phyloP scores from a whole-genome alignment of 2,329 filamentous ascomycete species.

The Verticillium dahliae region DNA sequence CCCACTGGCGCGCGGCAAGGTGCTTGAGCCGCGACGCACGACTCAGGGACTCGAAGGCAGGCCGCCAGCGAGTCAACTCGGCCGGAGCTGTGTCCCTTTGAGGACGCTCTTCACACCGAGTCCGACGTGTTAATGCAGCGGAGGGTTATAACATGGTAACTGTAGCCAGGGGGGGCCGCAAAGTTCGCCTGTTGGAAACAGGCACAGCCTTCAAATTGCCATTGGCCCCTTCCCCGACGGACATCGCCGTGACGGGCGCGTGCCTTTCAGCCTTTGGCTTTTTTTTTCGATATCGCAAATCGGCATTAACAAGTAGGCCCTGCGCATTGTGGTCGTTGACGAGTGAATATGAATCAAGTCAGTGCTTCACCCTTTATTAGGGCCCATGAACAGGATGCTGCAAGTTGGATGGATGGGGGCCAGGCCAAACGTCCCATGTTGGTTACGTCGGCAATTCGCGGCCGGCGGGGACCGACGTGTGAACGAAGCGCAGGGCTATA shows the following conservation, averaged over 20 bases:
- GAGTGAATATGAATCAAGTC: background rate
- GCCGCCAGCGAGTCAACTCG: background rate
- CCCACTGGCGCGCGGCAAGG: slow-evolving; percentile 1
- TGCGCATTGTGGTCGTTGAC: background rate
- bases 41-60: background rate
- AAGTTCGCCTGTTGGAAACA: background rate
- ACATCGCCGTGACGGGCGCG: background rate
- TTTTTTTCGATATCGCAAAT: background rate
- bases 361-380: background rate
- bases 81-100: background rate
- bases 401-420: background rate
- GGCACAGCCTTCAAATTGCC: background rate
- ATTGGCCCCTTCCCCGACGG: background rate
- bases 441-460: background rate
- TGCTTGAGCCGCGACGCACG: background rate
- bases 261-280: background rate
- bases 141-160: background rate
- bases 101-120: background rate
- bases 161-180: background rate
- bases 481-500: background rate
- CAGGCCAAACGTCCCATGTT: background rate
- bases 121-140: background rate
- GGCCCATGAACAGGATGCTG: background rate
- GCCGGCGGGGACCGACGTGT: background rate
- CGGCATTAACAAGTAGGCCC: background rate